Evolutionary conservation across 2,329 filamentous ascomycete genomes (phyloP).

Genomic region (Monilinia laxa): DNA sequence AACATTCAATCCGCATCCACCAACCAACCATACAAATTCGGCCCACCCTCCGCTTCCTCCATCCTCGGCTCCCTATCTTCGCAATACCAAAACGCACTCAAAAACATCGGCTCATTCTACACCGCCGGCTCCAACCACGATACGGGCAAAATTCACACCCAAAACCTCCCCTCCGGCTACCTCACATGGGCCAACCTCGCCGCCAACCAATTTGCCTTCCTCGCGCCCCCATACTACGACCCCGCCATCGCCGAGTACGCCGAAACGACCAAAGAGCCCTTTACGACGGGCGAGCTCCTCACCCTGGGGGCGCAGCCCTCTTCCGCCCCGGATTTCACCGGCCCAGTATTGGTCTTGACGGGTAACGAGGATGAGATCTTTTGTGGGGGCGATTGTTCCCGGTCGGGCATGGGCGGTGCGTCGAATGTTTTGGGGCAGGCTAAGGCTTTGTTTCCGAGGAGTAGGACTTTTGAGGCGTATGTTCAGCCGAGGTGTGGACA

Average conservation of each 20-base stretch:
- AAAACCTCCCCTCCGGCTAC: slow-evolving; percentile 8
- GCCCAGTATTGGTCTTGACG: slow-evolving; percentile 1
- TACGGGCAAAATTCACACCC: neutral
- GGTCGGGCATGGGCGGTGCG: too few relatives aligned
- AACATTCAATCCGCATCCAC: slow-evolving; percentile 4
- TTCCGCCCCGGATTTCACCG: slow-evolving; percentile 2
- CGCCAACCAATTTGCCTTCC: slow-evolving; percentile 17
- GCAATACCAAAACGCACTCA: neutral
- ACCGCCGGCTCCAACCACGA: neutral
- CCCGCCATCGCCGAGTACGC: slow-evolving; percentile 3
- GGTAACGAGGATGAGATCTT: slow-evolving; percentile 15
- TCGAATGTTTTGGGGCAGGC: neutral
- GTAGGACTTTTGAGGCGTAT: neutral
- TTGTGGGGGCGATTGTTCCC: slow-evolving; percentile 11
- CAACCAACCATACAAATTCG: neutral
- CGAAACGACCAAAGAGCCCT: neutral
- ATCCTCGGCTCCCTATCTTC: neutral
- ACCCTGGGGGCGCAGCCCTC: slow-evolving; percentile 3
- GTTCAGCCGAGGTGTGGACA: neutral
- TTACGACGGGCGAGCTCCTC: slow-evolving; percentile 4
- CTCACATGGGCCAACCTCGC: slow-evolving; percentile 18
- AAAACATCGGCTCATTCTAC: slow-evolving; percentile 1
- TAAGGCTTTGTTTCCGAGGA: neutral
- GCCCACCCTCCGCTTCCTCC: neutral
- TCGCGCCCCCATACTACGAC: slow-evolving; percentile 17